Conservation (phyloP, 805 yeast species). For the Wickerhamiella dianesei region DNA sequence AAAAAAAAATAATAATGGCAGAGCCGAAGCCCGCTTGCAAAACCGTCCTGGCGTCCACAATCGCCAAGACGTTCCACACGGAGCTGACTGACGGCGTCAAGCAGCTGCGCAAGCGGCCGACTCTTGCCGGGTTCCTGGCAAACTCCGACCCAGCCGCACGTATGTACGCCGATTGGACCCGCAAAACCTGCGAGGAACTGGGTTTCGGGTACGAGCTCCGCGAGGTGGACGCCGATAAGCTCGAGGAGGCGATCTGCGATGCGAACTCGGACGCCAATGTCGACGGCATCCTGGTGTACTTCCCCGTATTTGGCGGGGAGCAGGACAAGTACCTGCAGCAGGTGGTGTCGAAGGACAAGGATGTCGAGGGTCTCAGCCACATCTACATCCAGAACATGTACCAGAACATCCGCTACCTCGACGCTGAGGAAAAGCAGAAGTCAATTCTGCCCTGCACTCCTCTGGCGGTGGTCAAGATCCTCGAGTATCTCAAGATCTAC, state of each 20-base stretch:
- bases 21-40: conserved; percentile 19
- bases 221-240: conserved; percentile 60
- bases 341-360: conserved; percentile 79
- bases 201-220: conserved; percentile 78
- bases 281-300: conserved; percentile 91
- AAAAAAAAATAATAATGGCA: conserved; percentile 3
- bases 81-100: conserved; percentile 54
- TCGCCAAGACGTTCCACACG: conserved; percentile 66
- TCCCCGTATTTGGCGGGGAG: conserved; percentile 90
- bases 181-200: conserved; percentile 69
- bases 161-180: conserved; percentile 94
- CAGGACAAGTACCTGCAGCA: conserved; percentile 96
- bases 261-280: conserved; percentile 68
- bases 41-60: conserved; percentile 74
- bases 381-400: conserved; percentile 86
- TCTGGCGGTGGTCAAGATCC: conserved; percentile 79
- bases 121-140: conserved; percentile 81
- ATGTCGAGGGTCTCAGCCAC: conserved; percentile 91
- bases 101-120: conserved; percentile 45
- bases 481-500: conserved; percentile 82
- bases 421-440: conserved; percentile 49
- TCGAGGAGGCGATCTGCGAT: conserved; percentile 68
- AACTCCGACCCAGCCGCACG: conserved; percentile 90
- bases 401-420: conserved; percentile 79
- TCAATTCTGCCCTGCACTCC: conserved; percentile 95